phyloP scores from a whole-genome alignment of 129 eudicot species.

The Scalesia atractyloides region DNA sequence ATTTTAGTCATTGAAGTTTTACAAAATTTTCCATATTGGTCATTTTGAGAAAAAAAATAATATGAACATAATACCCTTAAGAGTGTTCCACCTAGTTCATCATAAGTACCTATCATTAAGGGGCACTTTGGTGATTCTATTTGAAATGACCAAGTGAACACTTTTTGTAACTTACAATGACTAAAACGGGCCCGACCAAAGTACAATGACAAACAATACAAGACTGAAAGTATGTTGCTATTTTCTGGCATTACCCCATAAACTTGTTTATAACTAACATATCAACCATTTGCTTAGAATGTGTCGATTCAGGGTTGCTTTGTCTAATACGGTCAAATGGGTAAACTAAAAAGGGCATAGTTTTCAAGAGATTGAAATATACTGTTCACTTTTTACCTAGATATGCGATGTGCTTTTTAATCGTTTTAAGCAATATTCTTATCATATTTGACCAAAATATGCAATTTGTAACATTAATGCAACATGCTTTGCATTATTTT shows the following conservation, averaged over 20 bases:
- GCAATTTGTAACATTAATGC: slow-evolving; percentile 1
- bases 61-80: neutral
- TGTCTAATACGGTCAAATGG: too few relatives aligned
- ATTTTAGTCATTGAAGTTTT: slow-evolving; percentile 3
- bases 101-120: neutral
- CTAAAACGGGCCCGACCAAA: neutral
- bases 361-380: neutral
- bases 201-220: neutral
- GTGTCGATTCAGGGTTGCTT: neutral
- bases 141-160: neutral
- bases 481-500: neutral
- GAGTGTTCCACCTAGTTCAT: neutral
- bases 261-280: neutral
- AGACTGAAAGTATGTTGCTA: slow-evolving; percentile 4
- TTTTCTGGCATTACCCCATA: neutral
- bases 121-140: neutral
- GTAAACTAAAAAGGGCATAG: neutral
- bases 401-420: neutral
- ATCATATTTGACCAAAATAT: neutral
- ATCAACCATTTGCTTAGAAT: neutral
- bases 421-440: neutral
- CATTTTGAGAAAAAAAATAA: neutral
- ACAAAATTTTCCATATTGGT: neutral
- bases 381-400: neutral
- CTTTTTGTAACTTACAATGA: neutral